phyloP scores from a whole-genome alignment of 805 yeast species.

The Pichia manshurica region DNA sequence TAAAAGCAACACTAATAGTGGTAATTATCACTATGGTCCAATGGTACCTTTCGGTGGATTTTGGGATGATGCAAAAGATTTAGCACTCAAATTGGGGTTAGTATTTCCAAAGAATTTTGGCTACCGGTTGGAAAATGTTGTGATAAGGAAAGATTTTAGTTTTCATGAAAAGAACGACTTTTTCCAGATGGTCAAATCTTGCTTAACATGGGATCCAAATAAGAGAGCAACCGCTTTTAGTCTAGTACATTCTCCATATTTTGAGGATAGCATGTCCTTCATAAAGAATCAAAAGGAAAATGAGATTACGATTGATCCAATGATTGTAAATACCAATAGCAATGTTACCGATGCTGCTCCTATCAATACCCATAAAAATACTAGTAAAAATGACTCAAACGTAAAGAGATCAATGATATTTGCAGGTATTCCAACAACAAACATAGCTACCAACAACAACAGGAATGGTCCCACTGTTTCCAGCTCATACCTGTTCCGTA shows the following conservation, averaged over 20 bases:
- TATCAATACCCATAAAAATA: not conserved
- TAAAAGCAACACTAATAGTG: not conserved
- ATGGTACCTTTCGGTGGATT: conserved; percentile 54
- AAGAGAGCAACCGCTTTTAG: conserved; percentile 48
- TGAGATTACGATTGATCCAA: not conserved
- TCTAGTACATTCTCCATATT: conserved; percentile 49
- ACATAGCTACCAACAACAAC: not conserved
- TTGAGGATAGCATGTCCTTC: conserved; percentile 37
- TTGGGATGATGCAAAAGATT: conserved; percentile 58
- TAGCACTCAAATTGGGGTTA: conserved; percentile 52
- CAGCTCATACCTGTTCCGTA: not conserved
- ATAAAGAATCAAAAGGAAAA: conserved; percentile 17
- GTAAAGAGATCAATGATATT: conserved; percentile 5
- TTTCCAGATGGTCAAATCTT: conserved; percentile 39
- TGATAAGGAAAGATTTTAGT: conserved; percentile 40
- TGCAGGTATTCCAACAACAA: conserved; percentile 9
- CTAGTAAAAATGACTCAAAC: not conserved
- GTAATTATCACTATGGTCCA: not conserved
- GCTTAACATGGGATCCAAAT: conserved; percentile 77
- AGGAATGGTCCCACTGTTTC: not conserved
- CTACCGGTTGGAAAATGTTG: conserved; percentile 37
- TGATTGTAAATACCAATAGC: not conserved
- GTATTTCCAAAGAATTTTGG: conserved; percentile 49
- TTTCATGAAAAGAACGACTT: conserved; percentile 33
- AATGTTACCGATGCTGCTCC: not conserved